These are phyloP conservation scores for Cyamopsis tetragonoloba DNA, from an alignment of 306 rosid species.

Conservation along the genomic window DNA sequence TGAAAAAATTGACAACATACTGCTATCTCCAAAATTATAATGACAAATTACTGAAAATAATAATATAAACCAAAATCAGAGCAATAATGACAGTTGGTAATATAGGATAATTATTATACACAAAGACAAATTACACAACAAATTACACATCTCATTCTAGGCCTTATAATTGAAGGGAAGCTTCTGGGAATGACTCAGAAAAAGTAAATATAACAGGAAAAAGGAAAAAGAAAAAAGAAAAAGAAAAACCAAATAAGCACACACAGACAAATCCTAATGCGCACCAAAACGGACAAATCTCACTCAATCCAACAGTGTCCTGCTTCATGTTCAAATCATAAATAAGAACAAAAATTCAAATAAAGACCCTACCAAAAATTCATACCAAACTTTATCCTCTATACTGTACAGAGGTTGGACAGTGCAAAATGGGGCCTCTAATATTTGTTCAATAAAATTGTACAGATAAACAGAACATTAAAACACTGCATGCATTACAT, in stretches of 20 bases:
- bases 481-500: background rate
- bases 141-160: constrained; percentile 4
- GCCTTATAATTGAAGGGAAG: constrained; percentile 24
- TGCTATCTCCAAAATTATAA: too few relatives aligned
- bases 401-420: background rate
- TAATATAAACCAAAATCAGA: too few relatives aligned
- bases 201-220: constrained; percentile 3
- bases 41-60: too few relatives aligned
- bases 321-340: constrained; percentile 1
- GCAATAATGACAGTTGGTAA: background rate
- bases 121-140: constrained; percentile 6
- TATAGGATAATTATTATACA: background rate
- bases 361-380: constrained; percentile 10
- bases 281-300: constrained; percentile 26
- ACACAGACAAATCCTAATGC: constrained; percentile 11
- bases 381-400: background rate
- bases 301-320: constrained; percentile 11
- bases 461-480: constrained; percentile 1
- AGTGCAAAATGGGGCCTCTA: constrained; percentile 21
- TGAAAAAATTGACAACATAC: too few relatives aligned
- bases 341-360: background rate
- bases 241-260: constrained; percentile 18
- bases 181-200: constrained; percentile 24
- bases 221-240: background rate
- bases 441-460: background rate